A percentile compares a stretch with the other conserved stretches of the same genome.
phyloP scores from a whole-genome alignment of 1,284 basidiomycete species.

The Coniophora puteana region DNA sequence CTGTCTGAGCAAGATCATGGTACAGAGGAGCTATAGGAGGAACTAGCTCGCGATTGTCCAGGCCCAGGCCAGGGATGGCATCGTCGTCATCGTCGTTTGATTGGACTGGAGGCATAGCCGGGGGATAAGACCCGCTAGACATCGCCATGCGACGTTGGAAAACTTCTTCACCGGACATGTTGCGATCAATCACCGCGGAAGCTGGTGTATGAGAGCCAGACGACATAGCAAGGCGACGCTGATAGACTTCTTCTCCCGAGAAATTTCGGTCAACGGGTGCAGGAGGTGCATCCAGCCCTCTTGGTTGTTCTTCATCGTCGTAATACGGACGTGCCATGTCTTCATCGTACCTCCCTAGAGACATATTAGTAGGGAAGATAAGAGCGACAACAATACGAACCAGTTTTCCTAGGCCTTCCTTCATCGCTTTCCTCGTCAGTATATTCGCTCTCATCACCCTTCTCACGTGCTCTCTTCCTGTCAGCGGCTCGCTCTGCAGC shows the following conservation, averaged over 20 bases:
- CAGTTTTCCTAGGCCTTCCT: constrained; percentile 67
- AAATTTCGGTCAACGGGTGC: constrained; percentile 29
- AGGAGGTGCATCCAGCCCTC: constrained; percentile 23
- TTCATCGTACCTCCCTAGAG: constrained; percentile 54
- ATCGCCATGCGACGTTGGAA: constrained; percentile 59
- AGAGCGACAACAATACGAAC: constrained; percentile 31
- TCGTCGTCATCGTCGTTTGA: constrained; percentile 22
- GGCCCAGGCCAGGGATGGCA: constrained; percentile 27
- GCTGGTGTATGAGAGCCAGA: constrained; percentile 22
- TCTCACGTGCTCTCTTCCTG: constrained; percentile 57
- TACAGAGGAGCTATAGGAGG: constrained; percentile 18
- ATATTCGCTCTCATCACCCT: constrained; percentile 48
- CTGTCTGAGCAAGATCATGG: constrained; percentile 40
- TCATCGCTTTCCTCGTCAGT: constrained; percentile 69
- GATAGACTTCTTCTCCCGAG: constrained; percentile 59
- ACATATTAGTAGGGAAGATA: constrained; percentile 3
- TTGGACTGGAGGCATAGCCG: constrained; percentile 16
- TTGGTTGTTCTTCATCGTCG: constrained; percentile 43
- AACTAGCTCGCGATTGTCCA: constrained; percentile 6
- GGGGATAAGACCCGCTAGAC: constrained; percentile 27
- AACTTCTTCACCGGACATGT: constrained; percentile 59
- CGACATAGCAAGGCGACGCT: constrained; percentile 51
- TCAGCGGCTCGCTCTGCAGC: constrained; percentile 60
- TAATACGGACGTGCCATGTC: constrained; percentile 36
- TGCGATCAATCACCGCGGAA: constrained; percentile 28